Evolutionary conservation across 1,284 basidiomycete species (phyloP).

Genomic region (Fomes fomentarius): DNA sequence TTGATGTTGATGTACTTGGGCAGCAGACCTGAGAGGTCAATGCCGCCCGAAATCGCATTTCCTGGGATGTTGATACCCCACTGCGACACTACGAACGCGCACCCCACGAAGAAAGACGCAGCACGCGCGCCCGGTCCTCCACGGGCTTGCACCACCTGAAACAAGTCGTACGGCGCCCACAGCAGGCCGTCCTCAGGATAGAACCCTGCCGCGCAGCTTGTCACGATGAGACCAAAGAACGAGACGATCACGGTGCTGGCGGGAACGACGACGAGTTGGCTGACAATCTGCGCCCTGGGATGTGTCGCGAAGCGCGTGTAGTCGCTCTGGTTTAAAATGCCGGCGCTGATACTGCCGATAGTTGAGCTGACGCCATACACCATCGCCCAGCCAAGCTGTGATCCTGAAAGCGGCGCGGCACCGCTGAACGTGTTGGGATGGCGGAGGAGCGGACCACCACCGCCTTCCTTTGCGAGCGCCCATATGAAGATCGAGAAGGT

Average conservation of each 20-base stretch:
- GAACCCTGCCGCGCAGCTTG: slow-evolving; percentile 23
- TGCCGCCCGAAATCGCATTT: slow-evolving; percentile 24
- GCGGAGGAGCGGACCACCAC: slow-evolving; percentile 22
- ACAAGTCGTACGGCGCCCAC: slow-evolving; percentile 26
- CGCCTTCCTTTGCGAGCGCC: slow-evolving; percentile 24
- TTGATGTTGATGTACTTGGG: slow-evolving; percentile 27
- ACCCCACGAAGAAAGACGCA: slow-evolving; percentile 26
- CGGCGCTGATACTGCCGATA: slow-evolving; percentile 24
- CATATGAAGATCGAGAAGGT: slow-evolving; percentile 25
- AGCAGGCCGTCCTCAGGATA: slow-evolving; percentile 21
- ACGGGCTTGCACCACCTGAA: slow-evolving; percentile 19
- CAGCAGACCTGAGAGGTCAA: slow-evolving; percentile 24
- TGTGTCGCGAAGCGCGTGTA: slow-evolving; percentile 27
- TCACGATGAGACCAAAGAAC: slow-evolving; percentile 25
- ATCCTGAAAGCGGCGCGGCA: slow-evolving; percentile 9
- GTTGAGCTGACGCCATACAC: slow-evolving; percentile 26
- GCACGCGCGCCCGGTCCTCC: slow-evolving; percentile 24
- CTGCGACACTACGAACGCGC: slow-evolving; percentile 25
- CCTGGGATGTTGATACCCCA: slow-evolving; percentile 28
- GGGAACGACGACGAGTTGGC: slow-evolving; percentile 23
- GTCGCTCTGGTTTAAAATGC: slow-evolving; percentile 29
- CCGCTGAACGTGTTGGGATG: slow-evolving; percentile 18
- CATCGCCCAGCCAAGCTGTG: slow-evolving; percentile 27
- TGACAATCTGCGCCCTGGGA: slow-evolving; percentile 22
- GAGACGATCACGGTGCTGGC: slow-evolving; percentile 21